A percentile compares a stretch with the other conserved stretches of the same genome.
Conservation (phyloP, 2,329 filamentous ascomycete genomes). For the Sordariomycetes sp. region DNA sequence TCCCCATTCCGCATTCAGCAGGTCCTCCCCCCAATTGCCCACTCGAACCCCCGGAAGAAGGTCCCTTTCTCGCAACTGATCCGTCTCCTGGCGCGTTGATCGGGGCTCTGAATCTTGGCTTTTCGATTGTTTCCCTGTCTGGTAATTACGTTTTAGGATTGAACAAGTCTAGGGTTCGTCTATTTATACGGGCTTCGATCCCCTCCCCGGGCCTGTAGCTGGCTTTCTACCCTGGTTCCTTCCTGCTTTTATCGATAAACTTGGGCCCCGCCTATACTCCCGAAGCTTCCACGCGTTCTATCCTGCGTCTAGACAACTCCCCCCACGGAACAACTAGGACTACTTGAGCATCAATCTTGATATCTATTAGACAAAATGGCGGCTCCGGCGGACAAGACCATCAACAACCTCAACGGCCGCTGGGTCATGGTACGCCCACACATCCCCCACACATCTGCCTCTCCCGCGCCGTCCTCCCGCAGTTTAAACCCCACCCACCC, state of each 20-base stretch:
- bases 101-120: too few species aligned
- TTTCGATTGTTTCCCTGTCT: too few species aligned
- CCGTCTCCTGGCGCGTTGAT: too few species aligned
- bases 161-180: too few species aligned
- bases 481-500: neutral
- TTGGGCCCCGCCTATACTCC: too few species aligned
- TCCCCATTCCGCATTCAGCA: neutral
- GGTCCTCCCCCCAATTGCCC: neutral
- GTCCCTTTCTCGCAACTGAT: too few species aligned
- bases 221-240: neutral
- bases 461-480: neutral
- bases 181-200: too few species aligned
- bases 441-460: neutral
- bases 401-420: slow-evolving; percentile 54
- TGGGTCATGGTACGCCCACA: slow-evolving; percentile 49
- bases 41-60: neutral
- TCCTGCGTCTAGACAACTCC: neutral
- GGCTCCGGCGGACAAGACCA: slow-evolving; percentile 52
- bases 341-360: neutral
- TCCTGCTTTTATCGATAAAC: neutral
- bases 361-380: slow-evolving; percentile 41
- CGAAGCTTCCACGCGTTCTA: too few species aligned
- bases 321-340: neutral
- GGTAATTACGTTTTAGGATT: too few species aligned
- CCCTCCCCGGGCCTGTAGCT: too few species aligned